A percentile compares a stretch with the other conserved stretches of the same genome.
phyloP scores from a whole-genome alignment of 208 protist species.

The Crithidia expoeki region DNA sequence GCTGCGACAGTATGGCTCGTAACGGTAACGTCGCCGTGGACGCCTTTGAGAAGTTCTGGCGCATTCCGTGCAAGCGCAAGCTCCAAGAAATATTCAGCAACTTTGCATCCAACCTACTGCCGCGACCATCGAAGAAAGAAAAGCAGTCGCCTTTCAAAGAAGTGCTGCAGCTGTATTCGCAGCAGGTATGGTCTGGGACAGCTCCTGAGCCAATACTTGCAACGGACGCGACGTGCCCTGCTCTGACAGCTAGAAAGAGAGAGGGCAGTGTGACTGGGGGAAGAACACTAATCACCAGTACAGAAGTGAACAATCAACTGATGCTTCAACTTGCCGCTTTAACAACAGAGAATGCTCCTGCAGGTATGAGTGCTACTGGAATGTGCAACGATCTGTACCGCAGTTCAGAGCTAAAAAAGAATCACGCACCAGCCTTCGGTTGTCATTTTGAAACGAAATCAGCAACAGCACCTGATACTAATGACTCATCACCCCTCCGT shows the following conservation, averaged over 20 bases:
- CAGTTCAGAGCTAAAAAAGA: too few species aligned
- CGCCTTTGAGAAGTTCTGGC: constrained; percentile 4
- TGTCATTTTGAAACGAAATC: too few species aligned
- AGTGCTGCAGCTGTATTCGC: not conserved
- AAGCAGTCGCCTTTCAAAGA: constrained; percentile 4
- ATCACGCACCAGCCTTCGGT: too few species aligned
- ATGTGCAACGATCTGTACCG: too few species aligned
- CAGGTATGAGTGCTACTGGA: too few species aligned
- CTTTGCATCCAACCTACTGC: constrained; percentile 7
- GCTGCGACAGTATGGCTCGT: not conserved
- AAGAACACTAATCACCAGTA: too few species aligned
- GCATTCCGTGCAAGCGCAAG: constrained; percentile 17
- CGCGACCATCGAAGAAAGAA: not conserved
- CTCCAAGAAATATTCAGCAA: not conserved
- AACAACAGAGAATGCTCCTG: too few species aligned
- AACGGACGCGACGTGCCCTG: not conserved
- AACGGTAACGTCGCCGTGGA: constrained; percentile 12
- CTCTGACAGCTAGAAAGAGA: too few species aligned
- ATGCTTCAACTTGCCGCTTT: too few species aligned
- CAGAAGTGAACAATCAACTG: too few species aligned
- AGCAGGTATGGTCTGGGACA: not conserved
- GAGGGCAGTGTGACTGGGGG: too few species aligned
- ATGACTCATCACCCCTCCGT: not conserved
- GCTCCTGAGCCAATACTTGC: not conserved
- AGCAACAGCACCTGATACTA: not conserved